A percentile compares a stretch with the other conserved stretches of the same genome.
Conservation (phyloP, 495 filamentous ascomycete genomes). For the Bombardia bombarda region DNA sequence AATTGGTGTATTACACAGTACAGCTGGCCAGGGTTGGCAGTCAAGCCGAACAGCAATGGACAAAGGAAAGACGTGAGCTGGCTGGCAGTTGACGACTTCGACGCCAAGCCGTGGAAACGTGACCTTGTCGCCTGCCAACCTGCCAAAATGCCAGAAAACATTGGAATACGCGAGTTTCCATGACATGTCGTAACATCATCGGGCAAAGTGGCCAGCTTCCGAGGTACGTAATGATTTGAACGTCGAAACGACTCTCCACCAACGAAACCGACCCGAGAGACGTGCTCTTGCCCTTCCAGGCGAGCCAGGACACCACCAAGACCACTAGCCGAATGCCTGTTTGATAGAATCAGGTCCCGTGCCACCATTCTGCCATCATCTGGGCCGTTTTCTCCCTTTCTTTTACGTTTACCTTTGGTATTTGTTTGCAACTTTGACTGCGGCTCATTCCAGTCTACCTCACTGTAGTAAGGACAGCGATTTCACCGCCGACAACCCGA, state of each 20-base stretch:
- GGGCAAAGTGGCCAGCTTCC: constrained; percentile 5
- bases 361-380: too few relatives aligned
- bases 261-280: constrained; percentile 1
- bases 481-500: too few relatives aligned
- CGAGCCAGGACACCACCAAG: not conserved
- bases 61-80: constrained; percentile 13
- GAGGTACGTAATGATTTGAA: constrained; percentile 25
- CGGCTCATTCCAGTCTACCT: too few relatives aligned
- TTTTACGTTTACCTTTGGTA: too few relatives aligned
- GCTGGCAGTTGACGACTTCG: constrained; percentile 19
- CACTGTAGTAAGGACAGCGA: too few relatives aligned
- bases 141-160: constrained; percentile 2
- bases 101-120: constrained; percentile 4
- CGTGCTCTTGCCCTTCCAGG: not conserved
- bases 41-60: not conserved
- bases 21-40: not conserved
- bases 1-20: not conserved
- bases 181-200: constrained; percentile 29
- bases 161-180: constrained; percentile 22
- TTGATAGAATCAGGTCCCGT: too few relatives aligned
- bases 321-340: too few relatives aligned
- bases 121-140: not conserved
- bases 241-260: constrained; percentile 8
- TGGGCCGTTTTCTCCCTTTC: too few relatives aligned
- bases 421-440: too few relatives aligned